Conservation (phyloP, 331 rosid genomes). For the Arachis monticola region DNA sequence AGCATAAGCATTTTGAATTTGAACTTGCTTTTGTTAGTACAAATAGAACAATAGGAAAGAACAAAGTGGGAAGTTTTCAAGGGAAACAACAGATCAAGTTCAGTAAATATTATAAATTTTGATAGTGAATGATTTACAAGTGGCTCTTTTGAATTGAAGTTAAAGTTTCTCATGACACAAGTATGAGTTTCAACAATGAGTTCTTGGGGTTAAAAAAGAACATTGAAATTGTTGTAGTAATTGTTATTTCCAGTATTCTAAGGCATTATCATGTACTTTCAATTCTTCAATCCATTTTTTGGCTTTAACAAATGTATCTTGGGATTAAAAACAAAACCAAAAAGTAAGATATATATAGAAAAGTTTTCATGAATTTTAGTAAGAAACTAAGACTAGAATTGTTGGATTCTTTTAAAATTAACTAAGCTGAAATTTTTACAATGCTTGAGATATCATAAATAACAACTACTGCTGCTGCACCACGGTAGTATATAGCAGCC, state of each 20-base stretch:
- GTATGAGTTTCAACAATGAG: neutral
- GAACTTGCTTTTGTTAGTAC: slow-evolving; percentile 1
- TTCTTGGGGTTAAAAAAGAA: neutral
- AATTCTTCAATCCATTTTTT: slow-evolving; percentile 70
- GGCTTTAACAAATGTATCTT: slow-evolving; percentile 65
- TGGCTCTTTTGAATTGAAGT: too few species aligned
- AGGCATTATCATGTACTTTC: slow-evolving; percentile 56
- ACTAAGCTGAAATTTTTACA: slow-evolving; percentile 42
- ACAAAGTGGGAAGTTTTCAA: neutral
- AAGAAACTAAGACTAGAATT: neutral
- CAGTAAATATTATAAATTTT: neutral
- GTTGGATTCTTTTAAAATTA: slow-evolving; percentile 7
- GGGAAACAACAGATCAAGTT: neutral
- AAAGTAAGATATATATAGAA: neutral
- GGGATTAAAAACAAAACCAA: neutral
- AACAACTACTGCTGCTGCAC: slow-evolving; percentile 72
- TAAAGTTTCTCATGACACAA: too few species aligned
- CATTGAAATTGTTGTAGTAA: neutral
- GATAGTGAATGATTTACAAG: too few species aligned
- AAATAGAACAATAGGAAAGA: neutral
- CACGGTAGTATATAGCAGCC: slow-evolving; percentile 79
- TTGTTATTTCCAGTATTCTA: neutral
- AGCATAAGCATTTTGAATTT: neutral
- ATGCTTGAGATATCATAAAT: slow-evolving; percentile 64
- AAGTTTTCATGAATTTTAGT: neutral